phyloP scores from a whole-genome alignment of 163 green algal species.

The Trebouxia gelatinosa region DNA sequence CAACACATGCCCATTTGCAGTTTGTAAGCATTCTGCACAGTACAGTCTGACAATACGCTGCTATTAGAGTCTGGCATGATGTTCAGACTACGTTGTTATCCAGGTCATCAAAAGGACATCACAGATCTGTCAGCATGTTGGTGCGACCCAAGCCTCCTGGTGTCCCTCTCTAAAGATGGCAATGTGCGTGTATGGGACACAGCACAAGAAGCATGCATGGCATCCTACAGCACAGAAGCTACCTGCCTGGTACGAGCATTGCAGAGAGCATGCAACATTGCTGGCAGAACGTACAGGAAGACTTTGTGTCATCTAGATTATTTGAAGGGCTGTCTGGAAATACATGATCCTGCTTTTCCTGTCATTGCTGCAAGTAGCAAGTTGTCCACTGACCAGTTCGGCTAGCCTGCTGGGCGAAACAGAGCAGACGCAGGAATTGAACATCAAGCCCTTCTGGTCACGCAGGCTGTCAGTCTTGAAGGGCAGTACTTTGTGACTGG shows the following conservation, averaged over 20 bases:
- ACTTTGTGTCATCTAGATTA: too few species aligned
- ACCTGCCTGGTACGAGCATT: constrained; percentile 43
- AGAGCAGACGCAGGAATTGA: too few species aligned
- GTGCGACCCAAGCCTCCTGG: constrained; percentile 42
- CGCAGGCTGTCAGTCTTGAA: constrained; percentile 48
- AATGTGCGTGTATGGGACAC: constrained; percentile 58
- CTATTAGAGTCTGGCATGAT: not conserved
- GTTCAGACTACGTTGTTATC: not conserved
- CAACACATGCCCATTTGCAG: too few species aligned
- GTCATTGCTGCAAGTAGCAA: too few species aligned
- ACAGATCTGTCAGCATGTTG: constrained; percentile 46
- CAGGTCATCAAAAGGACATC: constrained; percentile 43
- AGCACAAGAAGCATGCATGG: constrained; percentile 39
- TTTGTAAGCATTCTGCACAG: not conserved
- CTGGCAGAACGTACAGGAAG: too few species aligned
- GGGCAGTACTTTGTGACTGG: constrained; percentile 41
- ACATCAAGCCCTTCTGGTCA: too few species aligned
- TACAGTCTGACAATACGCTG: not conserved
- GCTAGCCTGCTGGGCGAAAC: too few species aligned
- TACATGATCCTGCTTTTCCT: too few species aligned
- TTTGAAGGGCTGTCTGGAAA: too few species aligned
- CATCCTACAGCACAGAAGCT: constrained; percentile 34
- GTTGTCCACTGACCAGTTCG: too few species aligned
- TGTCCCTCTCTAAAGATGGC: constrained; percentile 51
- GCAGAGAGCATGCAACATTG: too few species aligned